Evolutionary conservation across 2,329 filamentous ascomycete genomes (phyloP), one percentile per base, ranked within the genome.

Genomic region (Apiospora koreana): DNA sequence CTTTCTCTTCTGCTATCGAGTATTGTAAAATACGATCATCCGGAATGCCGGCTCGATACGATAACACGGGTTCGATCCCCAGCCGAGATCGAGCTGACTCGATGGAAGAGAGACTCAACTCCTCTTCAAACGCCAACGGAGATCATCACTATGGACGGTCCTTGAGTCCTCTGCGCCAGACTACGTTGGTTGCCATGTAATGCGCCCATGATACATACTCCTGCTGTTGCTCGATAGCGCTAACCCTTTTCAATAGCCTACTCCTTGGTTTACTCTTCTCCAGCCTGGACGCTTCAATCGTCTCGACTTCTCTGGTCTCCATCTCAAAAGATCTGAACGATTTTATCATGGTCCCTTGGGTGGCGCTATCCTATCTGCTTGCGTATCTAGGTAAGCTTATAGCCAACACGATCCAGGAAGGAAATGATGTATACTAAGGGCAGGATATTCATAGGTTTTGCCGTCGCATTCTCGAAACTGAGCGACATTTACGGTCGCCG

Each of bases 401-500:
- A 42, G 1, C 7, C 9, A 10, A 9, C 5, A 18, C n/a, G 23
- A 3, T 23, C 25, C 28, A 31, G 0, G n/a, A 42, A 2, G 6
- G 38, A 65, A 6, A 16, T 43, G 62, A 12, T 64, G 10, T 35
- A 42, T 6, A 8, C 21, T 42, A 23, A 54, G 21, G 8, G 23
- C 8, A n/a, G 31, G 9, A 8, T 12, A n/a, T n/a, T 9, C 28
- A 3, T 69, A 87, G 86, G 86, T n/a, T 88, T 88, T 66, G 85
- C 87, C 3, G 84, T 89, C 38, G 84, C 85, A 67, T 86, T 88
- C 71, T 86, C 88, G n/a, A 89, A 88, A 72, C 77, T 88, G 48
- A 89, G 87, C 73, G 87, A 89, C 74, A 86, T 89, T 23, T 89
- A 88, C 69, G 88, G 88, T n/a, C 83, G 86, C 38, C 82, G 82